Evolutionary conservation across 345 rosid genomes (phyloP), one percentile per base, ranked within the genome.

Genomic region (Populus ilicifolia): DNA sequence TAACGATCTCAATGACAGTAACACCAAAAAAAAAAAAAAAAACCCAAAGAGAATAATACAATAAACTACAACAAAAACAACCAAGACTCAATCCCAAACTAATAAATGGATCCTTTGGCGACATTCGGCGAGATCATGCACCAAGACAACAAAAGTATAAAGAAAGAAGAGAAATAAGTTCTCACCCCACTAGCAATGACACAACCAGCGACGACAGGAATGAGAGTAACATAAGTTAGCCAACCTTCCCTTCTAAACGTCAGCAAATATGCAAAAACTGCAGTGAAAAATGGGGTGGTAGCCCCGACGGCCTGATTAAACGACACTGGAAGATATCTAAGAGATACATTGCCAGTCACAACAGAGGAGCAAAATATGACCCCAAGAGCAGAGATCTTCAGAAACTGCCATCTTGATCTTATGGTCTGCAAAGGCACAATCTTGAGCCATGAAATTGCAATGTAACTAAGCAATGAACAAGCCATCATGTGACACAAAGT

Each of bases 261-360:
- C 77, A 87, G 75, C 64, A 85, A 56, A 73, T 78, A 83, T 5
- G 85, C 88, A 21, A 87, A 81, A 50, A 85, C 73, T 8, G 88
- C 86, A 7, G 89, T 85, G 80, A 87, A 87, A 46, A 87, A 84
- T 0, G 89, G 89, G 18, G 89, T 87, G 1, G 89, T 85, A 73
- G 89, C 89, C 1, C 89, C 86, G 7, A 87, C 72, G 12, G 90
- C 90, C 80, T 87, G 88, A 35, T 87, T 87, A 41, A 87, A 85
- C 41, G 89, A 87, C 30, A 87, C 88, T 2, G 89, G 89, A 30
- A 87, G 85, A n/a, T 81, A 87, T 61, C 71, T 81, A 11, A 87
- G 82, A 14, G 89, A 87, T 1, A 87, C 29, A 41, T 87, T 87
- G 16, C 89, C 89, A 36, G 85, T 80, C 69, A 85, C 89, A 44